A percentile compares a stretch with the other conserved stretches of the same genome.
Evolutionary conservation across 2,329 filamentous ascomycete species (phyloP).

Genomic region (Trichophaea hybrida): DNA sequence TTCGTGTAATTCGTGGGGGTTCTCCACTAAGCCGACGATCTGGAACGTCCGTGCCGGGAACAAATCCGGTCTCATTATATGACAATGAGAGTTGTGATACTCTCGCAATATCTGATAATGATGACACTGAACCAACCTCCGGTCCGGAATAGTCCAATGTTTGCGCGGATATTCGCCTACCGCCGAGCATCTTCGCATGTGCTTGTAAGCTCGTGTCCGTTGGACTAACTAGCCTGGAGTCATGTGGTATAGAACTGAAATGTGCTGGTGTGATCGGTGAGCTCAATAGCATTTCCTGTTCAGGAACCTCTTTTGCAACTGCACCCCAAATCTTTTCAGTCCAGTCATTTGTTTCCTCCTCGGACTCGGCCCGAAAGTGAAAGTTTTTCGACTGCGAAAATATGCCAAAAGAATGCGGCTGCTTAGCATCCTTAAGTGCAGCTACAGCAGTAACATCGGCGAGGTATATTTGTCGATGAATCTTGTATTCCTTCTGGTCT

Average conservation of each 20-base stretch:
- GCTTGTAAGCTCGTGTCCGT: conserved; percentile 21
- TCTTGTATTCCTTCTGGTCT: conserved; percentile 73
- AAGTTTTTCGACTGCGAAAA: conserved; percentile 86
- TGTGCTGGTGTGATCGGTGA: conserved; percentile 35
- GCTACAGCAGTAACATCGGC: conserved; percentile 85
- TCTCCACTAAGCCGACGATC: conserved; percentile 11
- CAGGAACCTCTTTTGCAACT: conserved; percentile 74
- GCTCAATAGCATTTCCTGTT: conserved; percentile 63
- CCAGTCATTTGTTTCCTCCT: conserved; percentile 71
- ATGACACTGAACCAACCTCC: conserved; percentile 33
- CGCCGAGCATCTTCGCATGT: conserved; percentile 1
- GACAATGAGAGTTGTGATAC: conserved; percentile 26
- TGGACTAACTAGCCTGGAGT: conserved; percentile 39
- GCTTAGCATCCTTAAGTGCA: conserved; percentile 74
- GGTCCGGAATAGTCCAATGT: conserved; percentile 51
- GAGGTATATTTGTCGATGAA: conserved; percentile 75
- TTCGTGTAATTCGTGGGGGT: conserved; percentile 23
- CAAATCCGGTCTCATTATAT: conserved; percentile 14
- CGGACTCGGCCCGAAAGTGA: conserved; percentile 64
- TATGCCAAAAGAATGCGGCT: conserved; percentile 75
- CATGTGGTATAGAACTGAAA: background rate
- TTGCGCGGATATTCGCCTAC: conserved; percentile 43
- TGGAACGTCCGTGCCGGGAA: conserved; percentile 16
- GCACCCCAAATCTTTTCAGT: conserved; percentile 65
- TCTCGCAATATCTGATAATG: conserved; percentile 25